Base-by-base conservation (phyloP, 2,329 filamentous ascomycete species). In the Aspergillus niger region DNA sequence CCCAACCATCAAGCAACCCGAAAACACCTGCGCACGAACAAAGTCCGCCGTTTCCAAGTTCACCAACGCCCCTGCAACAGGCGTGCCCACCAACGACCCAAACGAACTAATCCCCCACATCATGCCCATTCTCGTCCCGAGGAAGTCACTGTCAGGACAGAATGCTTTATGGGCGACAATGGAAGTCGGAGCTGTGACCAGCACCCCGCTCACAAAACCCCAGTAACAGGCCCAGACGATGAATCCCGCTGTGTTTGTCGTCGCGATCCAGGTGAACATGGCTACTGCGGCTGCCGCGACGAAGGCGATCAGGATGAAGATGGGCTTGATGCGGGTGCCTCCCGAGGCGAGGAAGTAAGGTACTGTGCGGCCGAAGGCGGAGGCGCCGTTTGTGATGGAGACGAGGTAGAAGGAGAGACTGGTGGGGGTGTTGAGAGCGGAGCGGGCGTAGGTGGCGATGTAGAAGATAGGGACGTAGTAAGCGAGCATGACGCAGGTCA, bases 311-410 rank as follows among this genome's bases (percentile, higher is more conserved):
- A 74, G 32, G 39, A 72, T 68, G 5, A 60, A 51, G 8, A 71
- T 69, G 0, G 71, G 70, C 3, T 71, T 72, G 0, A 72, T 61
- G 20, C 67, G 69, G 3, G 61, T 50, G 3, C 69, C 80, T 0
- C 32, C 32, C 11, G 32, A 36, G 32, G 32, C 32, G 4, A 84
- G 61, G 7, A 80, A 74, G 3, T 79, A 78, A 0, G 81, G 82
- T 0, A 82, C 67, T 1, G 84, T 72, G 6, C 83, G 78, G 0
- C 83, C 83, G 7, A 81, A 74, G 7, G 83, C 73, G 0, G 81
- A 81, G 0, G 80, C 77, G 1, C 79, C 81, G 68, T 85, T 85
- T 53, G 84, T 76, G 50, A 85, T 80, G 2, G 83, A 73, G 4
- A 85, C 70, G 24, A 85, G 73, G 60, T 85, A 83, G 15, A 75